Conservation (phyloP, 2,329 filamentous ascomycete species). For the Venturia effusa region DNA sequence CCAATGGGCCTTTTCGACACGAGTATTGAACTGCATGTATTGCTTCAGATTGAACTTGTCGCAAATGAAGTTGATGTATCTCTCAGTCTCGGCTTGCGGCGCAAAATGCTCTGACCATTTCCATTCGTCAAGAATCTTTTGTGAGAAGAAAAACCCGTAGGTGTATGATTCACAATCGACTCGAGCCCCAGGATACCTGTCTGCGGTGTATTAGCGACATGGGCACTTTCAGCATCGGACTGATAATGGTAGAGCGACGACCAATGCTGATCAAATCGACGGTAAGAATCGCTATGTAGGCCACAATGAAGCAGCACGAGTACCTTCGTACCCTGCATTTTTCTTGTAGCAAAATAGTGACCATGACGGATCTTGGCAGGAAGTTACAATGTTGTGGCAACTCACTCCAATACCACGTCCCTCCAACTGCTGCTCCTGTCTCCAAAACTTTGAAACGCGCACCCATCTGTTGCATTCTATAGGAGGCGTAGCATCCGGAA, state of each 20-base stretch:
- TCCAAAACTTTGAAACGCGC: constrained; percentile 29
- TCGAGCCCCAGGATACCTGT: constrained; percentile 36
- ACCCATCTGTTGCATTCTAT: constrained; percentile 31
- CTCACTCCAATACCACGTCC: constrained; percentile 30
- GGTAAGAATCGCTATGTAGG: no score
- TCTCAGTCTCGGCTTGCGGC: constrained; percentile 48
- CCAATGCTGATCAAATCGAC: no score
- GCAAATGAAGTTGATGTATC: constrained; percentile 40
- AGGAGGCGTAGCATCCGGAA: constrained; percentile 31
- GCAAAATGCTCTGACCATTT: constrained; percentile 50
- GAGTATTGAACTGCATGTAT: constrained; percentile 48
- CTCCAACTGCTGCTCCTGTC: constrained; percentile 30
- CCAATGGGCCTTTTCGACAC: constrained; percentile 43
- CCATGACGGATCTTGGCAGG: neutral
- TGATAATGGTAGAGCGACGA: no score
- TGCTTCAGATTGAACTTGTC: constrained; percentile 44
- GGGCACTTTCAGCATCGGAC: no score
- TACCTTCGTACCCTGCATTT: neutral
- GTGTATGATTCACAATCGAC: constrained; percentile 38
- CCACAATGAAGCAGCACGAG: neutral
- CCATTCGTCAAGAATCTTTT: constrained; percentile 33
- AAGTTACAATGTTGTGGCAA: neutral
- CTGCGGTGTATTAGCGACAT: constrained; percentile 23
- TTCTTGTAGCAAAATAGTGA: neutral
- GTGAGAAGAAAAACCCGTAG: constrained; percentile 33